These are phyloP conservation scores for Pichia sp. DNA, from an alignment of 1,139 yeast species.

Conservation along the genomic window DNA sequence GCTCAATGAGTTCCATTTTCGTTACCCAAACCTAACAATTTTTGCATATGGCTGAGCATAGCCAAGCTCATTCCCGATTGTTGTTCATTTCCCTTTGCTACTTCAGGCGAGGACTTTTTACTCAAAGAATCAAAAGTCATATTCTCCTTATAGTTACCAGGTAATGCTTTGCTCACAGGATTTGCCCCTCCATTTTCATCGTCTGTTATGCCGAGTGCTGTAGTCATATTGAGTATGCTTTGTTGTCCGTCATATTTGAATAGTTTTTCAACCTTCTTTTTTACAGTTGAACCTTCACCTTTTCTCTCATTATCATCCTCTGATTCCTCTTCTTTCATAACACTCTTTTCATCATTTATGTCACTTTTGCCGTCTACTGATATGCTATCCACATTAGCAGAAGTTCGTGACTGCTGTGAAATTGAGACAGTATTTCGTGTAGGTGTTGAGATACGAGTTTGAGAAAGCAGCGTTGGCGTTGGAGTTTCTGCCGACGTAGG, in stretches of 20 bases:
- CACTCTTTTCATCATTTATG: neutral
- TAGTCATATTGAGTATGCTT: conserved; percentile 14
- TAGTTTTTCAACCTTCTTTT: conserved; percentile 8
- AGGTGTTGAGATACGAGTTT: conserved; percentile 10
- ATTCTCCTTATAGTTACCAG: neutral
- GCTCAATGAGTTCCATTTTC: conserved; percentile 2
- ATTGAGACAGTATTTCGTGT: neutral
- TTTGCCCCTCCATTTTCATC: neutral
- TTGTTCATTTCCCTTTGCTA: neutral
- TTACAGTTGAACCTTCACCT: neutral
- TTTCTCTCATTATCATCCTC: neutral
- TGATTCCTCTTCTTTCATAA: neutral
- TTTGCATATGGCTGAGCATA: conserved; percentile 7
- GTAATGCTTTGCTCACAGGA: no score
- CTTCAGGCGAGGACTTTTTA: neutral
- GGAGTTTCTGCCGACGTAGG: conserved; percentile 5
- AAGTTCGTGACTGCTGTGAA: neutral
- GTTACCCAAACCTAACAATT: conserved; percentile 6
- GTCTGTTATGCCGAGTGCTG: conserved; percentile 11
- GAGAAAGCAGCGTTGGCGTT: conserved; percentile 12
- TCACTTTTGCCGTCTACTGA: neutral
- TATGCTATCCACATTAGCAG: neutral
- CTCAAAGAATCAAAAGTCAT: neutral
- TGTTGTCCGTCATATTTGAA: conserved; percentile 13
- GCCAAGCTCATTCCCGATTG: neutral